Evolutionary conservation across 805 yeast species (phyloP).

Genomic region (Teunomyces funiuensis): DNA sequence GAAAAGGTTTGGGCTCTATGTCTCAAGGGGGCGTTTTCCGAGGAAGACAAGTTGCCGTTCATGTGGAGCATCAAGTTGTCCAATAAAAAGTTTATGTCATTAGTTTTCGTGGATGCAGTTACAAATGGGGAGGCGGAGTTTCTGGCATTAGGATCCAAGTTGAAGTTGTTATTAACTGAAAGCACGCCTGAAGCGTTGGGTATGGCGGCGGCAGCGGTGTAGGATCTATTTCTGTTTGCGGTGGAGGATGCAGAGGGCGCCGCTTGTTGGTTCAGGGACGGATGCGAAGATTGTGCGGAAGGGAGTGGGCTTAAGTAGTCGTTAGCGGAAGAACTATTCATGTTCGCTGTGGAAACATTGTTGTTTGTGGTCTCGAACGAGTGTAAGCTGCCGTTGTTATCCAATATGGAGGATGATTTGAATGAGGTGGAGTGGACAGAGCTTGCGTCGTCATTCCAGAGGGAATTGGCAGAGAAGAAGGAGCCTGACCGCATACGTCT

Average conservation of each 20-base stretch:
- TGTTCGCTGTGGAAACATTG: constrained; percentile 10
- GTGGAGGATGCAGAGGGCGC: constrained; percentile 7
- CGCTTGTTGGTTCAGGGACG: constrained; percentile 6
- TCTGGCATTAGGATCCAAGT: constrained; percentile 11
- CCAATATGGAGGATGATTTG: constrained; percentile 14
- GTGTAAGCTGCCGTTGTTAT: constrained; percentile 15
- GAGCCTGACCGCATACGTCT: constrained; percentile 58
- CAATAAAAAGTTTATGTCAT: constrained; percentile 28
- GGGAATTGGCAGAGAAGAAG: constrained; percentile 48
- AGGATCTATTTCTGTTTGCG: constrained; percentile 45
- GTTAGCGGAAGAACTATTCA: constrained; percentile 14
- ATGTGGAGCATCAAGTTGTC: constrained; percentile 33
- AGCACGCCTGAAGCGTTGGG: constrained; percentile 18
- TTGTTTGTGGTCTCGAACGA: constrained; percentile 12
- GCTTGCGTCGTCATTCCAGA: constrained; percentile 54
- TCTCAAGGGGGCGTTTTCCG: constrained; percentile 16
- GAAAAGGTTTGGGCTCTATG: constrained; percentile 43
- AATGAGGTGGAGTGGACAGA: constrained; percentile 18
- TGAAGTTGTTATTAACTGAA: constrained; percentile 8
- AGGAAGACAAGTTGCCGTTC: constrained; percentile 9
- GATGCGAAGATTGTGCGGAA: constrained; percentile 17
- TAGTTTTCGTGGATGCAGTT: constrained; percentile 17
- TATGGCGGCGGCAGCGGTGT: constrained; percentile 46
- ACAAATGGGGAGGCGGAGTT: constrained; percentile 25
- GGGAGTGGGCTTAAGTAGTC: constrained; percentile 20